Evolutionary conservation across 1,139 yeast genomes (phyloP), one percentile per base, ranked within the genome.

Genomic region (Blastobotrys petasosporus): DNA sequence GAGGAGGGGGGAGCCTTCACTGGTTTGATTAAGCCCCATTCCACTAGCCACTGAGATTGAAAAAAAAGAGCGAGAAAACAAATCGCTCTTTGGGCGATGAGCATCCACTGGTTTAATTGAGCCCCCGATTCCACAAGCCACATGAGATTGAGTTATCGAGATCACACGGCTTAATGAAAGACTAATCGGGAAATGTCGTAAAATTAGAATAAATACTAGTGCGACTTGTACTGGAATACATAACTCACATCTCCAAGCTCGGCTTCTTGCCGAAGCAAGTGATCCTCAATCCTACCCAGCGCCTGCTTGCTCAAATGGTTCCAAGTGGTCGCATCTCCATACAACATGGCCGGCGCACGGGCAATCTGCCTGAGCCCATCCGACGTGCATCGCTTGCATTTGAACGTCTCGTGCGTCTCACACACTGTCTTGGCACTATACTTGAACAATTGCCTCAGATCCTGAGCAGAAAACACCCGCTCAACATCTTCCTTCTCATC

Each of bases 281-380:
- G 73, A 61, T 92, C 98, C 58, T 88, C 85, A 37, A 90, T 86
- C 33, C 68, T 66, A 17, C 65, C 68, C 58, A 92, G 70, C 1
- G 77, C 78, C 2, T 68, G 73, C 51, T 76, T 85, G 48, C 82
- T 76, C 51, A 85, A 74, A 66, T 92, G 99, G 62, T 92, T 90
- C 99, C 99, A 92, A 0, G 97, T 82, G 0, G 97, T 92, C 0
- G 97, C 86, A 66, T 94, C 99, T 54, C 99, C 99, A 61, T 94
- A 94, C 36, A 92, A 71, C 95, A 92, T 88, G 1, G 95, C 95
- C 0, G 84, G 80, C 0, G 97, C 76, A 55, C 76, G 80, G 9
- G 71, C 60, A 32, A 67, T 54, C 66, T 92, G 98, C 34, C 78
- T 80, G 11, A 32, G 15, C 0, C 80, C 83, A 11, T 73, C 73